These are phyloP conservation scores for Torulaspora microellipsoides DNA, from an alignment of 805 yeast species.

Conservation along the genomic window DNA sequence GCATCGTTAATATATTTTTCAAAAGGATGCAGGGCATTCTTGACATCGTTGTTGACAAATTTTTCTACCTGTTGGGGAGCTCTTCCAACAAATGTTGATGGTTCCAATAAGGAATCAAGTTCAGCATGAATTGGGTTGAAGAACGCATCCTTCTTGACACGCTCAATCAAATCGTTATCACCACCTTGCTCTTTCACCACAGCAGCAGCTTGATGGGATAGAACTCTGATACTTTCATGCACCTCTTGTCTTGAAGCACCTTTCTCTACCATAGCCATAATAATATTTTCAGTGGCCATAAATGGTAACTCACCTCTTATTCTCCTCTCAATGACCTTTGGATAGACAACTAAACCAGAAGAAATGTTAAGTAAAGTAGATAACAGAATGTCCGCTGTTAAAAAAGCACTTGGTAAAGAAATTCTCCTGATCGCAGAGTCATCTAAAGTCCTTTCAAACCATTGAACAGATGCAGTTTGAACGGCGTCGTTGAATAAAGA, in stretches of 20 bases:
- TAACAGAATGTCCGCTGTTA: slow-evolving; percentile 90
- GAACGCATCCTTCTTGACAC: slow-evolving; percentile 71
- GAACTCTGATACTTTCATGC: slow-evolving; percentile 94
- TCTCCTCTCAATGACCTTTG: slow-evolving; percentile 97
- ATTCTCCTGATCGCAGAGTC: slow-evolving; percentile 98
- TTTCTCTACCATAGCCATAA: slow-evolving; percentile 99
- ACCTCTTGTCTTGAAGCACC: slow-evolving; percentile 98
- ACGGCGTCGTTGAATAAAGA: slow-evolving; percentile 88
- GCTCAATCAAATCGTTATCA: slow-evolving; percentile 91
- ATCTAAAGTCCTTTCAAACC: slow-evolving; percentile 99
- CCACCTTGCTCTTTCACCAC: slow-evolving; percentile 98
- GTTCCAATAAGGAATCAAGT: slow-evolving; percentile 76
- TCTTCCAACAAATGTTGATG: slow-evolving; percentile 93
- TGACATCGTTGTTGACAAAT: slow-evolving; percentile 80
- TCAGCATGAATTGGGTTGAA: slow-evolving; percentile 87
- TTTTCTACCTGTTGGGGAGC: slow-evolving; percentile 98
- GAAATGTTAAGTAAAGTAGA: slow-evolving; percentile 88
- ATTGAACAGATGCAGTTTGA: slow-evolving; percentile 95
- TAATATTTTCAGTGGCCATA: slow-evolving; percentile 98
- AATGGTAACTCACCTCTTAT: slow-evolving; percentile 92
- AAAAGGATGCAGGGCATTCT: slow-evolving; percentile 71
- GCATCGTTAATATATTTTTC: slow-evolving; percentile 54
- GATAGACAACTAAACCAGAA: slow-evolving; percentile 94
- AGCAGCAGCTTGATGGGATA: slow-evolving; percentile 95
- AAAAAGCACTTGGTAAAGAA: slow-evolving; percentile 91